A percentile compares a stretch with the other conserved stretches of the same genome.
These are phyloP conservation scores for Kodamaea jinghongensis DNA, from an alignment of 805 yeast genomes.

Conservation along the genomic window DNA sequence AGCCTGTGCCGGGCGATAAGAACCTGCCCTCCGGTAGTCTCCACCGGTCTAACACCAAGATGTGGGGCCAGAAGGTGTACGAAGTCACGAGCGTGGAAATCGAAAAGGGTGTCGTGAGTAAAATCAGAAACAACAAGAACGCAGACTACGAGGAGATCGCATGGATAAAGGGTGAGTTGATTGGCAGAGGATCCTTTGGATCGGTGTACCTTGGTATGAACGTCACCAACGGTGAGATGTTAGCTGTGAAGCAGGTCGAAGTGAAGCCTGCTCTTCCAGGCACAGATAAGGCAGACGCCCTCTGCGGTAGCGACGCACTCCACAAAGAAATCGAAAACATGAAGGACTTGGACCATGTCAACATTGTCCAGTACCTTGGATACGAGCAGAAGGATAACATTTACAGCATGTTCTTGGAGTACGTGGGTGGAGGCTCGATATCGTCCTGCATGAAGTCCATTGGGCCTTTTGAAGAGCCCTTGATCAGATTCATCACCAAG, in stretches of 20 bases:
- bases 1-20: background rate
- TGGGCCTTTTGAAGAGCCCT: conserved; percentile 79
- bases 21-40: conserved; percentile 32
- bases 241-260: conserved; percentile 94
- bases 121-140: conserved; percentile 54
- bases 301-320: conserved; percentile 66
- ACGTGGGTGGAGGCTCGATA: conserved; percentile 97
- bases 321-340: conserved; percentile 89
- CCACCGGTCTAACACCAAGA: conserved; percentile 78
- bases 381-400: conserved; percentile 74
- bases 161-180: conserved; percentile 96
- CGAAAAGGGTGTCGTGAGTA: conserved; percentile 62
- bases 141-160: conserved; percentile 84
- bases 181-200: conserved; percentile 97
- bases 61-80: conserved; percentile 95
- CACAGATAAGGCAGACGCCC: conserved; percentile 37
- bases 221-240: conserved; percentile 96
- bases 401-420: conserved; percentile 86
- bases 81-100: conserved; percentile 79
- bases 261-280: conserved; percentile 39
- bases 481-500: conserved; percentile 67
- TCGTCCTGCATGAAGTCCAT: conserved; percentile 78
- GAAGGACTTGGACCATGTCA: conserved; percentile 90
- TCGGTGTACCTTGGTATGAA: conserved; percentile 88
- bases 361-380: conserved; percentile 94